Percentiles rank a stretch among this genome's conserved stretches.
Conservation (phyloP, 352 stramenopile species). For the Hyaloperonospora brassicae region DNA sequence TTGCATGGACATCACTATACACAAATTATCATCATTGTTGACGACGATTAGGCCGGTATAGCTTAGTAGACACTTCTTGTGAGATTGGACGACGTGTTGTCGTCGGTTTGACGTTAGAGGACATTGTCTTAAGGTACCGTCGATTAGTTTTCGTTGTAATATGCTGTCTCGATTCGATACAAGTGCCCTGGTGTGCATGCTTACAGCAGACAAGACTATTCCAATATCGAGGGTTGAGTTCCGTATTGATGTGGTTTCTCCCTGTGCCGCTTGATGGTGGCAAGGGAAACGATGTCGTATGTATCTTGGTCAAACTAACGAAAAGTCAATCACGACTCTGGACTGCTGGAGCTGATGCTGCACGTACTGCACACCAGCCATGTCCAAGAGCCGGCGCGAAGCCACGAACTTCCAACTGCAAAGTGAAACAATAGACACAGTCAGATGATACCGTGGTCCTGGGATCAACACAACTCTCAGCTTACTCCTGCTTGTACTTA, state of each 20-base stretch:
- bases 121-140: too few species aligned
- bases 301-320: conserved; percentile 25
- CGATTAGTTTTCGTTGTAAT: too few species aligned
- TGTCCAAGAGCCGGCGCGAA: conserved; percentile 81
- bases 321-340: conserved; percentile 69
- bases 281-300: neutral
- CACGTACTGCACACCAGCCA: conserved; percentile 59
- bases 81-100: too few species aligned
- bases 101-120: too few species aligned
- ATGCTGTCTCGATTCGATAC: too few species aligned
- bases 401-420: conserved; percentile 82
- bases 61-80: too few species aligned
- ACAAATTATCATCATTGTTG: too few species aligned
- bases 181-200: too few species aligned
- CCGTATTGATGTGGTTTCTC: neutral
- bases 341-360: conserved; percentile 53
- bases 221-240: too few species aligned
- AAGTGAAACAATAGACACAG: conserved; percentile 4
- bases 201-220: too few species aligned
- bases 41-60: too few species aligned
- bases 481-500: conserved; percentile 88
- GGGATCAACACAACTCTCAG: neutral
- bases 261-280: conserved; percentile 10
- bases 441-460: conserved; percentile 7
- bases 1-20: too few species aligned